Percentiles rank a stretch among this genome's conserved stretches.
Evolutionary conservation across 495 filamentous ascomycete genomes (phyloP).

Genomic region (Amniculicola lignicola): DNA sequence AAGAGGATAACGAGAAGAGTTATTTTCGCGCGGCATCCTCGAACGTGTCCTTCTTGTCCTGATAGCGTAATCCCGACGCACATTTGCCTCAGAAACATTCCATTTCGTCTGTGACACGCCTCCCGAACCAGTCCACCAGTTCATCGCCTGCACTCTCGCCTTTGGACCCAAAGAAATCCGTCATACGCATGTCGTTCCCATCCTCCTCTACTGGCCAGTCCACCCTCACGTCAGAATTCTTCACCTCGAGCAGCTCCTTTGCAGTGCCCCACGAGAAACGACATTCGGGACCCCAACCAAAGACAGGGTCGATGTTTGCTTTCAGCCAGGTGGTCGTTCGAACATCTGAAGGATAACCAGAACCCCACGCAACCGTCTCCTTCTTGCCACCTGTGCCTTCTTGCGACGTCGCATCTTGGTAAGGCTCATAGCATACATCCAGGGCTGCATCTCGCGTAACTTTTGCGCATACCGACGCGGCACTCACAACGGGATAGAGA

Average conservation of each 20-base stretch:
- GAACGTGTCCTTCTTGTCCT: too few relatives aligned
- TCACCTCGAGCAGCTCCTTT: constrained; percentile 81
- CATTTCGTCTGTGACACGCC: constrained; percentile 54
- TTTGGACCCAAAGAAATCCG: constrained; percentile 63
- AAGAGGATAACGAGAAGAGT: too few relatives aligned
- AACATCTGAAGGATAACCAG: constrained; percentile 87
- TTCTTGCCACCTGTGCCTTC: constrained; percentile 18
- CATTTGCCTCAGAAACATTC: constrained; percentile 21
- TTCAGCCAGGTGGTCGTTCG: constrained; percentile 78
- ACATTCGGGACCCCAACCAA: constrained; percentile 91
- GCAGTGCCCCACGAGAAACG: constrained; percentile 94
- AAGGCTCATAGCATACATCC: constrained; percentile 64
- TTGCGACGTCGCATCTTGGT: constrained; percentile 2
- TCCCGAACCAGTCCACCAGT: constrained; percentile 63
- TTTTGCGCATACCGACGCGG: constrained; percentile 91
- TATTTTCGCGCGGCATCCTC: too few relatives aligned
- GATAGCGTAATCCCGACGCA: too few relatives aligned
- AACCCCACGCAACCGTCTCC: constrained; percentile 63
- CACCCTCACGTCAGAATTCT: constrained; percentile 60
- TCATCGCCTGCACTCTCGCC: constrained; percentile 51
- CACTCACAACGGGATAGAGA: constrained; percentile 88
- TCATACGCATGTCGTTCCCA: constrained; percentile 61
- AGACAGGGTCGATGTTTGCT: constrained; percentile 82
- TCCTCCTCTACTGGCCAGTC: constrained; percentile 82
- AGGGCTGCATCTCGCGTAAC: constrained; percentile 88